Evolutionary conservation across 768 basidiomycete species (phyloP).

Genomic region (Boletales sp.): DNA sequence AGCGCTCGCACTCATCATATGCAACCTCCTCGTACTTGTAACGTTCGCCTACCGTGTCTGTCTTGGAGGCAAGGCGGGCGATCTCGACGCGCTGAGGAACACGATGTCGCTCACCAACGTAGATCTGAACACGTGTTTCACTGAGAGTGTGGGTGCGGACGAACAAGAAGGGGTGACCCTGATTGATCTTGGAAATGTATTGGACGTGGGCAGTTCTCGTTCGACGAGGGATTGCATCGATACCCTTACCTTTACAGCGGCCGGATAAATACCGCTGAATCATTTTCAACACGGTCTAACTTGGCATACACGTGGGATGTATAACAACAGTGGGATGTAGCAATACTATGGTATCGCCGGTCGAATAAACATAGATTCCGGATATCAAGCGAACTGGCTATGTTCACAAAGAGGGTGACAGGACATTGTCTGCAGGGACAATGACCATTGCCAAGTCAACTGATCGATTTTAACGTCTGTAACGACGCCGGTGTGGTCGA

Average conservation of each 20-base stretch:
- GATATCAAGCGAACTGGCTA: no score
- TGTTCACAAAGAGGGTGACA: no score
- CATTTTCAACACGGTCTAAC: no score
- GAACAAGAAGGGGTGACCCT: neutral
- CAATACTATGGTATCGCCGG: no score
- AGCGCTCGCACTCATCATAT: conserved; percentile 22
- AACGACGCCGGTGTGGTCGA: neutral
- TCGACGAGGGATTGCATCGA: neutral
- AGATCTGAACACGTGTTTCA: conserved; percentile 5
- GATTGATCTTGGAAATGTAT: neutral
- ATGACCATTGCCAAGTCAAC: no score
- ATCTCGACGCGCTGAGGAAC: conserved; percentile 3
- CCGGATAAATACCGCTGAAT: no score
- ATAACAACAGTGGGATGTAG: no score
- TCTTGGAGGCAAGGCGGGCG: neutral
- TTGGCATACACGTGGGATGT: no score
- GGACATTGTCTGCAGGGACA: no score
- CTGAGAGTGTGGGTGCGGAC: neutral
- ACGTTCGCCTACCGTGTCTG: conserved; percentile 18
- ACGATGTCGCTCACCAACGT: conserved; percentile 12
- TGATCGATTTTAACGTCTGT: no score
- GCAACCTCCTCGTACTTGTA: conserved; percentile 26
- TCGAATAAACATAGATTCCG: no score
- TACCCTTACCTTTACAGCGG: no score
- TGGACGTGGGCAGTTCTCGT: neutral